Percentiles rank a stretch among this genome's conserved stretches.
phyloP scores from a whole-genome alignment of 176 grass and related monocot species.

The Oryza punctata region DNA sequence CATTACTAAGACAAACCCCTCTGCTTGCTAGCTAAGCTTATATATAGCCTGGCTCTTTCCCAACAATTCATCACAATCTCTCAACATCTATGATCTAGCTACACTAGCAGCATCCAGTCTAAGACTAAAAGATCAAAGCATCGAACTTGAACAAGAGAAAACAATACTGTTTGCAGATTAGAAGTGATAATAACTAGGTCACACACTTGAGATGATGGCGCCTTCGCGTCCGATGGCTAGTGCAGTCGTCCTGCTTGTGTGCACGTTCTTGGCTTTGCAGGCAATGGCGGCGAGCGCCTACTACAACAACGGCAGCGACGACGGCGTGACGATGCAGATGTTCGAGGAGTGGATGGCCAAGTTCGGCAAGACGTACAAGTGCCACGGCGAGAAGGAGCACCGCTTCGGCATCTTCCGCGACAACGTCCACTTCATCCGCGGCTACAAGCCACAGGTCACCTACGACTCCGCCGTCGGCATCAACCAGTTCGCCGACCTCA shows the following conservation, averaged over 20 bases:
- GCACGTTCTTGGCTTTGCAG: background rate
- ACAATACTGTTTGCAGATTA: background rate
- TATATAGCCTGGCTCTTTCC: background rate
- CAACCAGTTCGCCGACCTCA: slow-evolving; percentile 25
- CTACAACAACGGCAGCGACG: background rate
- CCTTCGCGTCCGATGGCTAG: background rate
- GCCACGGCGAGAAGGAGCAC: slow-evolving; percentile 14
- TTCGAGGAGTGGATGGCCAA: slow-evolving; percentile 25
- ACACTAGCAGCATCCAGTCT: background rate
- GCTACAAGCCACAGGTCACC: background rate
- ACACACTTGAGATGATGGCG: background rate
- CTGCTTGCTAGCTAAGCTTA: background rate
- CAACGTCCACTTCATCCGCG: slow-evolving; percentile 24
- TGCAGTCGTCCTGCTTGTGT: background rate
- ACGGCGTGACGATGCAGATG: background rate
- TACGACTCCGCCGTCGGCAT: background rate
- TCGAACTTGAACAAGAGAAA: background rate
- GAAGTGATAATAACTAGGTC: background rate
- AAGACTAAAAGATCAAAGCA: background rate
- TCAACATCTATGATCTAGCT: too few species aligned
- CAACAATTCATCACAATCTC: background rate
- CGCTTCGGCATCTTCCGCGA: slow-evolving; percentile 27
- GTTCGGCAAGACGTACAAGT: slow-evolving; percentile 6
- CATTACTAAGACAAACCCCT: background rate
- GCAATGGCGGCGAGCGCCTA: background rate